Base-by-base conservation (phyloP, 352 stramenopile species). In the Globisporangium paroecandrum region DNA sequence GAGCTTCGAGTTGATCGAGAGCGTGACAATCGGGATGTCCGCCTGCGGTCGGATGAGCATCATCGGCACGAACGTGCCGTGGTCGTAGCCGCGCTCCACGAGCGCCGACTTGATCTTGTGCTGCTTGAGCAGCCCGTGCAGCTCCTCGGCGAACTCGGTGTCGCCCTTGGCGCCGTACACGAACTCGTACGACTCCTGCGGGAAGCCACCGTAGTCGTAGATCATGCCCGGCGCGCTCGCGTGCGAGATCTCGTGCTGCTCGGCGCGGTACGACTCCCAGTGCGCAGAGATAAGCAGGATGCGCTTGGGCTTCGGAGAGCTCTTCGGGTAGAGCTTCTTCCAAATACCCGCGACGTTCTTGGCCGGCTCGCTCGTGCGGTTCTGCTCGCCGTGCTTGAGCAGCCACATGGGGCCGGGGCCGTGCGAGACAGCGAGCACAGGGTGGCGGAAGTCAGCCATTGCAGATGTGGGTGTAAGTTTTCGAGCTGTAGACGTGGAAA, bases 201-300 rank as follows among this genome's bases (percentile, higher is more conserved):
- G 83, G 65, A 98, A 98, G 6, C 88, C 89, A 69, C 87, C 85
- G 72, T 98, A 98, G 75, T 98, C 91, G 77, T 85, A 98, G 10
- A 96, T 68, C 67, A 98, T 84, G 18, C 66, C 67, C 32, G 81
- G 82, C 0, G 69, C 32, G 18, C 82, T 78, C n/a, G 78, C 74
- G 25, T 83, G 76, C 24, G 78, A 88, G 69, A 88, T 86, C 56
- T 87, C 75, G 49, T 84, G 79, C n/a, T 74, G 77, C 7, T 77
- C 60, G n/a, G 25, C 34, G 13, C 73, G 65, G 58, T 83, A 80
- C 4, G 73, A 76, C 69, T 97, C 86, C 83, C 87, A 97, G 70
- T 98, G 90, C 43, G 87, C 91, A 8, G 82, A 91, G 58, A 97
- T 71, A n/a, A 97, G 66, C 10, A 98, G 65, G 69, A 97, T 91